Evolutionary conservation across 2,329 filamentous ascomycete species (phyloP).

Genomic region (Catunica adiposa): DNA sequence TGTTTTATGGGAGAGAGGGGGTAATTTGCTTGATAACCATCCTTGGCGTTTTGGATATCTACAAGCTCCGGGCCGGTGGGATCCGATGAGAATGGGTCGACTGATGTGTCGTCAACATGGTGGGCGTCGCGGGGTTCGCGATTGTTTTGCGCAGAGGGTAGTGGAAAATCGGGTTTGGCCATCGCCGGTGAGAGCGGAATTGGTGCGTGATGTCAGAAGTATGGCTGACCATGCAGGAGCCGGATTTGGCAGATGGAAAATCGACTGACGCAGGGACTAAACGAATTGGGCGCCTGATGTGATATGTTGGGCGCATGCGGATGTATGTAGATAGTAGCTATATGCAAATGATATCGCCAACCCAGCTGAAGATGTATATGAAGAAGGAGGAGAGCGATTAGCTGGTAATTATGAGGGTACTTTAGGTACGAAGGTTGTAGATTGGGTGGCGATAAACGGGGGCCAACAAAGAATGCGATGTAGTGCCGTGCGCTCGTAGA

Average conservation of each 20-base stretch:
- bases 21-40: not conserved
- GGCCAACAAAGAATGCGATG: too few relatives aligned
- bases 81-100: not conserved
- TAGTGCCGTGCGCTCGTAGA: too few relatives aligned
- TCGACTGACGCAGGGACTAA: not conserved
- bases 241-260: not conserved
- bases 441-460: too few relatives aligned
- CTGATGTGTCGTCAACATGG: not conserved
- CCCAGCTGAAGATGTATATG: too few relatives aligned
- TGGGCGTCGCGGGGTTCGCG: not conserved
- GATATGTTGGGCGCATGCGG: too few relatives aligned
- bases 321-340: too few relatives aligned
- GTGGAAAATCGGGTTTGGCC: not conserved
- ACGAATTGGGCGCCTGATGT: too few relatives aligned
- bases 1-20: not conserved
- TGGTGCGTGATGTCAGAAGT: not conserved
- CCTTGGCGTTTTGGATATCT: not conserved
- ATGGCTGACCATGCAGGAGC: not conserved
- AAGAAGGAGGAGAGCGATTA: too few relatives aligned
- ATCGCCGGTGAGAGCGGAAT: not conserved
- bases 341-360: too few relatives aligned
- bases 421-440: too few relatives aligned
- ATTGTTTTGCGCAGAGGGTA: not conserved
- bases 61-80: not conserved
- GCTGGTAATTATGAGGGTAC: too few relatives aligned